These are phyloP conservation scores for Starmerella bombicola DNA, from an alignment of 805 yeast genomes.

Conservation along the genomic window DNA sequence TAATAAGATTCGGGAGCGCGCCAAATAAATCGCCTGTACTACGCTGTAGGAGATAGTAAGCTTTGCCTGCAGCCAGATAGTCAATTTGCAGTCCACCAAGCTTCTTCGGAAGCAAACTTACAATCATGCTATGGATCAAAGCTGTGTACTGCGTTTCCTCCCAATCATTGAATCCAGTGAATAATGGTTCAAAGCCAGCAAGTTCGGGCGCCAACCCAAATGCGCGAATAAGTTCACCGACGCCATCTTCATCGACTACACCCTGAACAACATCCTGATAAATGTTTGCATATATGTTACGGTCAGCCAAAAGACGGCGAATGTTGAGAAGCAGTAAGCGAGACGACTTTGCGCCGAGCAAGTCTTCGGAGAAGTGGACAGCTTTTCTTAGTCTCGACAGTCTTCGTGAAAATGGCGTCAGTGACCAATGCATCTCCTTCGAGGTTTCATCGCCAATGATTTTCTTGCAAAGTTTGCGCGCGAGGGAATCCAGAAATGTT, in stretches of 20 bases:
- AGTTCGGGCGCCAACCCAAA: not conserved
- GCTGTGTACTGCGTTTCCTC: not conserved
- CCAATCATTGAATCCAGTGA: not conserved
- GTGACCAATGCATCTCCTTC: no score
- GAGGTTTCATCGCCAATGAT: no score
- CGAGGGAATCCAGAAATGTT: no score
- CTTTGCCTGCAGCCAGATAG: not conserved
- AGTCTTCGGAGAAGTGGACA: no score
- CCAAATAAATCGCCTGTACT: not conserved
- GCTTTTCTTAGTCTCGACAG: no score
- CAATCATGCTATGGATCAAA: not conserved
- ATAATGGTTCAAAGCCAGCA: not conserved
- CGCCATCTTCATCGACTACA: not conserved
- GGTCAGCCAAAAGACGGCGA: no score
- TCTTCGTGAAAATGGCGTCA: no score
- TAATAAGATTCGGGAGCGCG: not conserved
- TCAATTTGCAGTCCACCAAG: not conserved
- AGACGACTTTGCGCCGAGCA: no score
- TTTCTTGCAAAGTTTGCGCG: no score
- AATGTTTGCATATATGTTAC: no score
- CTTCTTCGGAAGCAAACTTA: not conserved
- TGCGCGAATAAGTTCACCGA: not conserved
- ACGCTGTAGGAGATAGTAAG: not conserved
- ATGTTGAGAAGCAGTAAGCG: no score
- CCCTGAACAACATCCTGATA: not conserved